phyloP scores from a whole-genome alignment of 495 filamentous ascomycete species.

The Rhizodiscina lignyota region DNA sequence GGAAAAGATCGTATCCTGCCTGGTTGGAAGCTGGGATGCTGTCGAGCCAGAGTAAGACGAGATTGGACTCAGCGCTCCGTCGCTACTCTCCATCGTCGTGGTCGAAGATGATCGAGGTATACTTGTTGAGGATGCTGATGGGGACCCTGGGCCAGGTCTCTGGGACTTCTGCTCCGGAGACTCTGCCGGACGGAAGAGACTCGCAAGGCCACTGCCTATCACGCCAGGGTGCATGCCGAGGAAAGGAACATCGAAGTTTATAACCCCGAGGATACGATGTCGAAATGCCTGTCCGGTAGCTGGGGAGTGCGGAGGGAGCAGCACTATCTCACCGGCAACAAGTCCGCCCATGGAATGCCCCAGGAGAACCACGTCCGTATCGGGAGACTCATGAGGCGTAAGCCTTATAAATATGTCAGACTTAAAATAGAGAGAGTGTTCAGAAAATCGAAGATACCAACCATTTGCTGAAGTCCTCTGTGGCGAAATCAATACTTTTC shows the following conservation, averaged over 20 bases:
- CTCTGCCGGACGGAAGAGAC: conserved; percentile 50
- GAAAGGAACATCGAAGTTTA: conserved; percentile 79
- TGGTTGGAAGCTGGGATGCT: neutral
- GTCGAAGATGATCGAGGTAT: conserved; percentile 10
- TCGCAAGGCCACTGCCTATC: conserved; percentile 59
- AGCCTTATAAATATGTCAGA: conserved; percentile 31
- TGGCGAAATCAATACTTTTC: conserved; percentile 52
- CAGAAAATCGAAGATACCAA: conserved; percentile 14
- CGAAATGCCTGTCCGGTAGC: conserved; percentile 26
- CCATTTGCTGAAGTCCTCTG: conserved; percentile 73
- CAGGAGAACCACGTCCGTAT: conserved; percentile 66
- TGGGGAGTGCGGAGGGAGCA: conserved; percentile 31
- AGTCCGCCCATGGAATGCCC: conserved; percentile 90
- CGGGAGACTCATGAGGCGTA: conserved; percentile 53
- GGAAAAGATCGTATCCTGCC: conserved; percentile 11
- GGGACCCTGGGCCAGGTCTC: too few relatives aligned
- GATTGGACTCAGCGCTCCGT: too few relatives aligned
- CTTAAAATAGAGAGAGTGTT: neutral
- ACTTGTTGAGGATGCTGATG: neutral
- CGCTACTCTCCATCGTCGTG: conserved; percentile 2
- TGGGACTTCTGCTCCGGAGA: neutral
- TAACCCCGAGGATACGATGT: conserved; percentile 66
- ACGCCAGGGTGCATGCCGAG: conserved; percentile 83
- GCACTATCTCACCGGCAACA: conserved; percentile 59
- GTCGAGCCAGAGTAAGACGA: neutral